These are phyloP conservation scores for Oidiodendron maius DNA, from an alignment of 495 filamentous ascomycete genomes.

Conservation along the genomic window DNA sequence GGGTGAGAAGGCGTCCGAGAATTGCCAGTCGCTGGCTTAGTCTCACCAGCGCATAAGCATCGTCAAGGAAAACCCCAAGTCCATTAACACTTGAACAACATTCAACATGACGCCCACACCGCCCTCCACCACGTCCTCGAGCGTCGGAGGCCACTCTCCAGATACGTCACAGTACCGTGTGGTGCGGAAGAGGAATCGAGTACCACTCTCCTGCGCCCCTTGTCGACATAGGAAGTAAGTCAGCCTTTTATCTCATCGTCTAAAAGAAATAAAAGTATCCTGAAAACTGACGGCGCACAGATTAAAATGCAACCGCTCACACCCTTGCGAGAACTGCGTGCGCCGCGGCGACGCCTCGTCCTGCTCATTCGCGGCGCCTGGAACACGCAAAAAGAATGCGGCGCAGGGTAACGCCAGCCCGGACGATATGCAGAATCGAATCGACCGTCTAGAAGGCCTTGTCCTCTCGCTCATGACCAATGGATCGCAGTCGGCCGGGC, in stretches of 20 bases:
- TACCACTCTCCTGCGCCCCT: slow-evolving; percentile 90
- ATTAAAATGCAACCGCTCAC: slow-evolving; percentile 87
- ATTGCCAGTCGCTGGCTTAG: too few relatives aligned
- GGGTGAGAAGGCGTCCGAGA: too few relatives aligned
- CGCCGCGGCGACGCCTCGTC: slow-evolving; percentile 79
- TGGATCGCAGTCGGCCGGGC: slow-evolving; percentile 59
- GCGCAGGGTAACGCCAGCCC: slow-evolving; percentile 57
- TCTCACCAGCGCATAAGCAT: too few relatives aligned
- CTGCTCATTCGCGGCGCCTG: slow-evolving; percentile 84
- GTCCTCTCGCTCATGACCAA: slow-evolving; percentile 96
- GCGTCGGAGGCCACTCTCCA: slow-evolving; percentile 68
- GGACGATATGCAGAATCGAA: slow-evolving; percentile 98
- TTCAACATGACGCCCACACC: slow-evolving; percentile 78
- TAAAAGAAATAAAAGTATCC: too few relatives aligned
- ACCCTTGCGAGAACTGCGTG: slow-evolving; percentile 93
- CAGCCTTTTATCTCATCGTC: too few relatives aligned
- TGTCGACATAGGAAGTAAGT: slow-evolving; percentile 92
- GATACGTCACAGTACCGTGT: slow-evolving; percentile 84
- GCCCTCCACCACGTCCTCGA: slow-evolving; percentile 78
- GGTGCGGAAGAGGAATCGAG: slow-evolving; percentile 88
- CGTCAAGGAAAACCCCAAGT: slow-evolving; percentile 14
- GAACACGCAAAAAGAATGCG: slow-evolving; percentile 70
- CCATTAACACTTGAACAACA: neutral
- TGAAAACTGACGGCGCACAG: slow-evolving; percentile 35
- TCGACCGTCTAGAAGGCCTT: slow-evolving; percentile 91